A percentile compares a stretch with the other conserved stretches of the same genome.
Conservation (phyloP, 306 rosid species). For the Lupinus albus region DNA sequence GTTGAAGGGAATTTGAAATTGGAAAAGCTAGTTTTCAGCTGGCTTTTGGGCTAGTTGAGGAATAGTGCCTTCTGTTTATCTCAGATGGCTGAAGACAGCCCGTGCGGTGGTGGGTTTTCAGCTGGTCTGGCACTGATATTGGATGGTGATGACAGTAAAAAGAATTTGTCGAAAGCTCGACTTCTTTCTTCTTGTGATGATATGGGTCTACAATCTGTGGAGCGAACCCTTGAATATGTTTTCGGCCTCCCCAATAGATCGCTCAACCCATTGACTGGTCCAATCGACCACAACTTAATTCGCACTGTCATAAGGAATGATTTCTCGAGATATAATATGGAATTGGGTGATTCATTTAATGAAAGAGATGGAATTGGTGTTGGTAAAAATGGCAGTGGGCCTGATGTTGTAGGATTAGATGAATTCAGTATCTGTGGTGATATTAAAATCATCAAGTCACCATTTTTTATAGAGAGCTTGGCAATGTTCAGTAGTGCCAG, state of each 20-base stretch:
- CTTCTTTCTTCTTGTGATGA: constrained; percentile 82
- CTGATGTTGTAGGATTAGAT: constrained; percentile 60
- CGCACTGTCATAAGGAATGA: constrained; percentile 59
- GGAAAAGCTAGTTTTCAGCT: constrained; percentile 39
- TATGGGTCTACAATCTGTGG: constrained; percentile 77
- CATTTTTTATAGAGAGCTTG: constrained; percentile 78
- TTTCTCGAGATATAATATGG: constrained; percentile 49
- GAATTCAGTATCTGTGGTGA: constrained; percentile 79
- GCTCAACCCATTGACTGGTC: constrained; percentile 57
- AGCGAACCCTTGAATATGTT: constrained; percentile 81
- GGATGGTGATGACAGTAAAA: constrained; percentile 62
- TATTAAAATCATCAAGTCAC: constrained; percentile 61
- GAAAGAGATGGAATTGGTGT: constrained; percentile 59
- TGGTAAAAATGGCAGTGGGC: constrained; percentile 45
- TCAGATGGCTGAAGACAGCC: constrained; percentile 78
- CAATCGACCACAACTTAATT: constrained; percentile 55
- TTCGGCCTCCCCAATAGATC: constrained; percentile 85
- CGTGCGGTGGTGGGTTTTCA: constrained; percentile 77
- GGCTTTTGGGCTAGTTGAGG: constrained; percentile 46
- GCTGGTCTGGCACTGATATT: constrained; percentile 92
- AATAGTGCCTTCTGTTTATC: constrained; percentile 39
- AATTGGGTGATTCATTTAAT: constrained; percentile 33
- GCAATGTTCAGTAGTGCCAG: constrained; percentile 92
- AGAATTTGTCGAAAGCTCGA: constrained; percentile 57
- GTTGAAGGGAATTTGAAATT: constrained; percentile 42